These are phyloP conservation scores for Xylariaceae sp. DNA, from an alignment of 2,329 filamentous ascomycete genomes.

Conservation along the genomic window DNA sequence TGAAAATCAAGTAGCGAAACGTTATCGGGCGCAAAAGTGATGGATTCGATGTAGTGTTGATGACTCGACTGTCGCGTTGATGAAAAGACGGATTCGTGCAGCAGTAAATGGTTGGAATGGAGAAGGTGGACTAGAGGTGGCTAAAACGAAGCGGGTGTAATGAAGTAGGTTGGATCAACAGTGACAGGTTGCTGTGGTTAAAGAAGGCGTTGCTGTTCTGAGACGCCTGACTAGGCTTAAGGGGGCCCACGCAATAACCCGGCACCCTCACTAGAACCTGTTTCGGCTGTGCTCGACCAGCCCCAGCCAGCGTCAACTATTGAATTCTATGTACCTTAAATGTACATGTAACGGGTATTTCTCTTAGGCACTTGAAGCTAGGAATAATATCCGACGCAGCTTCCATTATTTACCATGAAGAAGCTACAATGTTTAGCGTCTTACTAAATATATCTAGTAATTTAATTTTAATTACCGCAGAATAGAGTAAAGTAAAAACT, in stretches of 20 bases:
- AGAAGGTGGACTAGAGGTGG: constrained; percentile 13
- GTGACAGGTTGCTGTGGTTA: constrained; percentile 14
- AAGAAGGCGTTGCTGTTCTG: constrained; percentile 29
- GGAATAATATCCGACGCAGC: too few relatives aligned
- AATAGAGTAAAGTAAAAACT: too few relatives aligned
- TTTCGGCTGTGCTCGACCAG: constrained; percentile 17
- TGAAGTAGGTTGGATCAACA: constrained; percentile 19
- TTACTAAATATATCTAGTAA: too few relatives aligned
- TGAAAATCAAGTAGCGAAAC: not conserved
- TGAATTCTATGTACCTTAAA: not conserved
- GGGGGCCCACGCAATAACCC: constrained; percentile 9
- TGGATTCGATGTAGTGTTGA: constrained; percentile 1
- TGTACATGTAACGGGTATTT: too few relatives aligned
- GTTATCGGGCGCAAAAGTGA: not conserved
- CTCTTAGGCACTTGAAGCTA: too few relatives aligned
- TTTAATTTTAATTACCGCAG: too few relatives aligned
- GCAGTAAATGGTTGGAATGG: constrained; percentile 20
- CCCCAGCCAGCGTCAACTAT: not conserved
- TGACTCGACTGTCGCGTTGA: constrained; percentile 8
- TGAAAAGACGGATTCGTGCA: constrained; percentile 8
- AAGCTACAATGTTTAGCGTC: too few relatives aligned
- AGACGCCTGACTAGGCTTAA: constrained; percentile 17
- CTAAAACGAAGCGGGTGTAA: constrained; percentile 15
- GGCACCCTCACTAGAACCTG: not conserved
- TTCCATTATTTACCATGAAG: too few relatives aligned